Percentiles rank a stretch among this genome's conserved stretches.
Evolutionary conservation across 2,329 filamentous ascomycete species (phyloP).

Genomic region (Samsoniella hepiali): DNA sequence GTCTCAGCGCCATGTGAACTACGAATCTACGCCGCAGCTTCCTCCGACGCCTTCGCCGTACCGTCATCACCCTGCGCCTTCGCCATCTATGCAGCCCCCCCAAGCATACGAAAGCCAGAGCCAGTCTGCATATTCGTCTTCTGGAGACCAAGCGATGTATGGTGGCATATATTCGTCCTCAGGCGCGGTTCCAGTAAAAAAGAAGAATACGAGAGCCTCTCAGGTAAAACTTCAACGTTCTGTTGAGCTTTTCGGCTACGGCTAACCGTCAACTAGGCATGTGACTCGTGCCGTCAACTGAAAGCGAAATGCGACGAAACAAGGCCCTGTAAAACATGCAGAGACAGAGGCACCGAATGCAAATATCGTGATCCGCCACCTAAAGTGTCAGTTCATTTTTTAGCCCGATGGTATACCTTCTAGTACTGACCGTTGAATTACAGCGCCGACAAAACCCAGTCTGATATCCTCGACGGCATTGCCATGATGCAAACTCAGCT

Average conservation of each 20-base stretch:
- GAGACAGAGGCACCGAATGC: conserved; percentile 79
- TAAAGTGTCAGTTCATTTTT: conserved; percentile 66
- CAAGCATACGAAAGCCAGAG: conserved; percentile 37
- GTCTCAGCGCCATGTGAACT: conserved; percentile 51
- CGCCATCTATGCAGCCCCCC: conserved; percentile 39
- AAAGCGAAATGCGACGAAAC: conserved; percentile 93
- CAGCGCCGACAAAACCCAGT: conserved; percentile 58
- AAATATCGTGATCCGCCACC: conserved; percentile 88
- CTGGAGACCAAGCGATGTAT: conserved; percentile 35
- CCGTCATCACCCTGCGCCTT: conserved; percentile 40
- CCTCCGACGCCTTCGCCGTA: conserved; percentile 45
- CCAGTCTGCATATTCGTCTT: conserved; percentile 30
- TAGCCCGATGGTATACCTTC: no score
- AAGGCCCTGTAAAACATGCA: conserved; percentile 80
- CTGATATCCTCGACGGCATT: conserved; percentile 59
- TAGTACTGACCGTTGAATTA: conserved; percentile 18
- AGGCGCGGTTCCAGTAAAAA: conserved; percentile 43
- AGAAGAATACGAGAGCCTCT: conserved; percentile 63
- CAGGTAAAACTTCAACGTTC: conserved; percentile 44
- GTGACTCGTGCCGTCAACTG: conserved; percentile 80
- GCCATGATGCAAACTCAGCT: conserved; percentile 39
- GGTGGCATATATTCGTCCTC: conserved; percentile 41
- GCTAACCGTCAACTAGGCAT: conserved; percentile 59
- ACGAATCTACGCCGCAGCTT: conserved; percentile 46
- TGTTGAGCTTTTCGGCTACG: conserved; percentile 1